Evolutionary conservation across 78 protist species (phyloP).

Genomic region (Parvularia atlantis): DNA sequence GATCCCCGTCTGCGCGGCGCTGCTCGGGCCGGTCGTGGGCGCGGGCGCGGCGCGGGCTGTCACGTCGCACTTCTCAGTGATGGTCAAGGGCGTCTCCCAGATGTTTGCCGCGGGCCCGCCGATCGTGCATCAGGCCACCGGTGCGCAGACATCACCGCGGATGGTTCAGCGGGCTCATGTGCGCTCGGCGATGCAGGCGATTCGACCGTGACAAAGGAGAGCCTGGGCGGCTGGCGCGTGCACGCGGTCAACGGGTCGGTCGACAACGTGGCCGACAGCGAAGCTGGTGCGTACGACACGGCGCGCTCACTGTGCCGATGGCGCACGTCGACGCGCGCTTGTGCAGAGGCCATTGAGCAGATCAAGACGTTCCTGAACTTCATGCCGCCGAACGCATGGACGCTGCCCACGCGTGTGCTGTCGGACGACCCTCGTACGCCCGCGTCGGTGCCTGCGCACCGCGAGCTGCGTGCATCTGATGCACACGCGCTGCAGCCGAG

Average conservation of each 20-base stretch:
- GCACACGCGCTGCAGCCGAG: not conserved
- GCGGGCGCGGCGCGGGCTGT: conserved; percentile 1
- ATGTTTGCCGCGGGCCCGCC: conserved; percentile 14
- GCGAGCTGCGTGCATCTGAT: too few relatives aligned
- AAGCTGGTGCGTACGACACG: too few relatives aligned
- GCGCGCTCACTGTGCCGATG: too few relatives aligned
- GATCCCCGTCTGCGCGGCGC: not conserved
- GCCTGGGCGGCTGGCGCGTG: not conserved
- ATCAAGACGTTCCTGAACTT: not conserved
- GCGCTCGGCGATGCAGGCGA: too few relatives aligned
- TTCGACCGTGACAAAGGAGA: not conserved
- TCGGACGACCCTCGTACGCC: too few relatives aligned
- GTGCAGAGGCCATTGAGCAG: not conserved
- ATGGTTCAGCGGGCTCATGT: too few relatives aligned
- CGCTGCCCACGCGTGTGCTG: not conserved
- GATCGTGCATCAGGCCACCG: not conserved
- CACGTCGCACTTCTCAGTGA: not conserved
- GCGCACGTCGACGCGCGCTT: too few relatives aligned
- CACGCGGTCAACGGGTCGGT: not conserved
- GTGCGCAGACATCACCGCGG: too few relatives aligned
- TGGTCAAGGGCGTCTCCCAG: not conserved
- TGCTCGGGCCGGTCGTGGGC: conserved; percentile 9
- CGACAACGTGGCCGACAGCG: not conserved
- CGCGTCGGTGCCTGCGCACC: too few relatives aligned
- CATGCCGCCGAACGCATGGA: not conserved